A percentile compares a stretch with the other conserved stretches of the same genome.
These are phyloP conservation scores for Diplosphaera chodatii DNA, from an alignment of 139 green algal species.

Conservation along the genomic window DNA sequence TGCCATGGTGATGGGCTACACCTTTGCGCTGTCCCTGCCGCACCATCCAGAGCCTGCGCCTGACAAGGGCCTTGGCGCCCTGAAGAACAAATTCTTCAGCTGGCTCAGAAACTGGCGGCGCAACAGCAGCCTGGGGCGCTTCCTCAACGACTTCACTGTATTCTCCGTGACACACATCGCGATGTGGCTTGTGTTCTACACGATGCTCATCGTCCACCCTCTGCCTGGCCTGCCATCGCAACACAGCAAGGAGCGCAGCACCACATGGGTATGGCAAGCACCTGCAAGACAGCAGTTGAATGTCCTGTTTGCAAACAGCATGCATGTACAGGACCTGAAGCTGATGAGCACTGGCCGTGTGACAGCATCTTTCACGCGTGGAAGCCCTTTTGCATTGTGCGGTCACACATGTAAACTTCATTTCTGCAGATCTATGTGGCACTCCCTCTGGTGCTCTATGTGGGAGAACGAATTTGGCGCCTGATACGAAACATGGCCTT, in stretches of 20 bases:
- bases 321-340: too few relatives aligned
- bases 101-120: background rate
- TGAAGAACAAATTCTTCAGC: background rate
- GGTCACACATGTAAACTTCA: too few relatives aligned
- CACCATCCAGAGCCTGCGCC: too few relatives aligned
- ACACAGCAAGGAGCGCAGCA: background rate
- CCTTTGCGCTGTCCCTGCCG: background rate
- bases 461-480: conserved; percentile 1
- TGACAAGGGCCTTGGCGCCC: too few relatives aligned
- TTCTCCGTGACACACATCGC: conserved; percentile 8
- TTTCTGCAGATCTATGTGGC: background rate
- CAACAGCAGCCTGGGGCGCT: background rate
- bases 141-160: conserved; percentile 7
- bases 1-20: background rate
- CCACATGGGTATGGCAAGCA: background rate
- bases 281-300: too few relatives aligned
- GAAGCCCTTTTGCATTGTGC: too few relatives aligned
- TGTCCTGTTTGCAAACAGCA: too few relatives aligned
- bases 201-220: conserved; percentile 10
- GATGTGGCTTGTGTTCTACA: conserved; percentile 15
- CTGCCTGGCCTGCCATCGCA: conserved; percentile 6
- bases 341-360: too few relatives aligned
- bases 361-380: too few relatives aligned
- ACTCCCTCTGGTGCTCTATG: conserved; percentile 2
- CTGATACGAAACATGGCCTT: background rate